phyloP scores from a whole-genome alignment of 805 yeast genomes.

The Metschnikowia orientalis region DNA sequence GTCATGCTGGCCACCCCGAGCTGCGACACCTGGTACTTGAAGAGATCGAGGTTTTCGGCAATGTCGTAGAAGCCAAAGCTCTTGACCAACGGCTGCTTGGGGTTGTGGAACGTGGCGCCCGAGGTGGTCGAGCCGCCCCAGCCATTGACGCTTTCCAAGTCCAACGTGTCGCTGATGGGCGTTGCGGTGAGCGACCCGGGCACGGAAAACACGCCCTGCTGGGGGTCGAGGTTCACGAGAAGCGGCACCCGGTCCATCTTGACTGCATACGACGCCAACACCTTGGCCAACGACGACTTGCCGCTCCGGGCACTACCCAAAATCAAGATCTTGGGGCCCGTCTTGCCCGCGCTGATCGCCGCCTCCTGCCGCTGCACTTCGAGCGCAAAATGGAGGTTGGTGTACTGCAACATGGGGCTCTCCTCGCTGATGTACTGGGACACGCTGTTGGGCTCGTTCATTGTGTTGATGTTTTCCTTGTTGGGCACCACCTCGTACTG shows the following conservation, averaged over 20 bases:
- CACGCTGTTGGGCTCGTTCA: slow-evolving; percentile 34
- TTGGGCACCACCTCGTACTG: slow-evolving; percentile 37
- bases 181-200: slow-evolving; percentile 88
- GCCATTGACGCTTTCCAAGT: slow-evolving; percentile 64
- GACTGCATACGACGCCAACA: slow-evolving; percentile 68
- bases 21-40: slow-evolving; percentile 44
- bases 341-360: slow-evolving; percentile 29
- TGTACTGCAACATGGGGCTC: slow-evolving; percentile 56
- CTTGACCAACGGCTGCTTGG: slow-evolving; percentile 86
- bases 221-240: slow-evolving; percentile 75
- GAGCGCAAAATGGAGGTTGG: slow-evolving; percentile 71
- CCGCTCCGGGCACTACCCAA: slow-evolving; percentile 74
- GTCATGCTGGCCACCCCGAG: slow-evolving; percentile 47
- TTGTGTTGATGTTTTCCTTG: slow-evolving; percentile 22
- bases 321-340: slow-evolving; percentile 59
- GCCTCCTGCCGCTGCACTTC: slow-evolving; percentile 47
- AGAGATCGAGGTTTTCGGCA: slow-evolving; percentile 53
- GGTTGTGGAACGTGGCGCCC: slow-evolving; percentile 71
- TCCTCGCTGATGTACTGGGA: slow-evolving; percentile 70
- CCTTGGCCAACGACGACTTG: slow-evolving; percentile 70
- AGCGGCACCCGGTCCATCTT: slow-evolving; percentile 66
- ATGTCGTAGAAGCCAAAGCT: slow-evolving; percentile 68
- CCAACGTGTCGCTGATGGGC: slow-evolving; percentile 74
- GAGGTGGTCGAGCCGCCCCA: slow-evolving; percentile 72
- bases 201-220: slow-evolving; percentile 60